Evolutionary conservation across 148 eudicot genomes (phyloP).

Genomic region (Silene latifolia): DNA sequence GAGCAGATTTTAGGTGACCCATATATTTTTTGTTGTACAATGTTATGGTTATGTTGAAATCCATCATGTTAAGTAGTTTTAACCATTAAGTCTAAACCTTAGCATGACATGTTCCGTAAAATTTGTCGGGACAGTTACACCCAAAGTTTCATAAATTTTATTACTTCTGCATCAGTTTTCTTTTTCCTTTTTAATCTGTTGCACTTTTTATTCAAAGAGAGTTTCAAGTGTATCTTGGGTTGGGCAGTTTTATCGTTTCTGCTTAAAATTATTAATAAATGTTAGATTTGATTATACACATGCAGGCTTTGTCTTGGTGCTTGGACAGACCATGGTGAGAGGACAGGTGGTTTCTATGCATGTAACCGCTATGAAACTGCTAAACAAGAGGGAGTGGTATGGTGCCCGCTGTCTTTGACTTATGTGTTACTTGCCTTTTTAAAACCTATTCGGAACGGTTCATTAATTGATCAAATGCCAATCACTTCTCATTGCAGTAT

Average conservation of each 20-base stretch:
- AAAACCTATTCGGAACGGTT: background rate
- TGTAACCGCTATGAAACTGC: conserved; percentile 95
- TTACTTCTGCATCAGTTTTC: background rate
- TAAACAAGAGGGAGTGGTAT: conserved; percentile 84
- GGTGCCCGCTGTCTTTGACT: conserved; percentile 2
- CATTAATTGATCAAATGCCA: background rate
- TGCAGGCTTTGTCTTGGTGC: conserved; percentile 87
- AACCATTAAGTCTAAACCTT: background rate
- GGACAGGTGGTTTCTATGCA: conserved; percentile 90
- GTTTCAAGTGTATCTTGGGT: background rate
- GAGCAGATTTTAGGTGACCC: background rate
- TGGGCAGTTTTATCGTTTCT: background rate
- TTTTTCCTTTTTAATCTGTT: background rate
- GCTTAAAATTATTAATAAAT: background rate
- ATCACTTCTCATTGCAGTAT: conserved; percentile 43
- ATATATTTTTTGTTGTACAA: background rate
- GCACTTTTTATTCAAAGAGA: background rate
- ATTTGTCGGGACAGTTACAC: background rate
- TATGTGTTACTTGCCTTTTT: background rate
- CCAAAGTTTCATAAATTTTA: background rate
- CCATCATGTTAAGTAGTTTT: background rate
- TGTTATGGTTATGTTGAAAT: background rate
- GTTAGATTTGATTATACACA: conserved; percentile 17
- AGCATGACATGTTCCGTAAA: background rate
- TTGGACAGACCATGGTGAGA: conserved; percentile 89